Percentiles rank a stretch among this genome's conserved stretches.
These are phyloP conservation scores for Vitis amurensis DNA, from an alignment of 164 flowering plant genomes.

Conservation along the genomic window DNA sequence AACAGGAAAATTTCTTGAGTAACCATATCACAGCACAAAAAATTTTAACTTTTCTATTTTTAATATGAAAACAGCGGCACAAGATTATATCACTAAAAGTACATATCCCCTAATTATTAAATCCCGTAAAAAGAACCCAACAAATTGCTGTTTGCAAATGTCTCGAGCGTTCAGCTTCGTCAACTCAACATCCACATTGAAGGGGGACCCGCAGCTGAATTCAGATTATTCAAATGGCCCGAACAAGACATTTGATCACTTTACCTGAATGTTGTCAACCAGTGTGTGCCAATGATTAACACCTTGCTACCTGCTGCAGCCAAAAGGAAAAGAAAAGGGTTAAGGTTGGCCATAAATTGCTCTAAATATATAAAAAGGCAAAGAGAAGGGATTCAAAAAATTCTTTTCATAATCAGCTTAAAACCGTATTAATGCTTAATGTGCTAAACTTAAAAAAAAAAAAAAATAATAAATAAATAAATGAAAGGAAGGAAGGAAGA, in stretches of 20 bases:
- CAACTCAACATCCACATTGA: not conserved
- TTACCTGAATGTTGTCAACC: not conserved
- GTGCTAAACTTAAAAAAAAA: not conserved
- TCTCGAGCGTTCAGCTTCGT: not conserved
- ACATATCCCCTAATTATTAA: conserved; percentile 10
- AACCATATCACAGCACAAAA: not conserved
- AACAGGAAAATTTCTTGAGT: too few species aligned
- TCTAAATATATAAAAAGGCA: too few species aligned
- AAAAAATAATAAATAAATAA: not conserved
- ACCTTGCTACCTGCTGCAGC: too few species aligned
- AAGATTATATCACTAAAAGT: conserved; percentile 2
- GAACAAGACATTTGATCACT: not conserved
- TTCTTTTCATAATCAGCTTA: not conserved
- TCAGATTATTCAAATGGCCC: not conserved
- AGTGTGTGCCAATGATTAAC: too few species aligned
- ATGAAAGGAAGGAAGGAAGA: not conserved
- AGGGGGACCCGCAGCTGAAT: not conserved
- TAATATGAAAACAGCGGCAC: not conserved
- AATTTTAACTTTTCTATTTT: conserved; percentile 2
- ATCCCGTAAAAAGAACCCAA: conserved; percentile 1
- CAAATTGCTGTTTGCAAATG: not conserved
- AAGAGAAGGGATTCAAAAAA: not conserved
- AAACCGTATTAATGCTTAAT: not conserved
- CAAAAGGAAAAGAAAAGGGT: too few species aligned
- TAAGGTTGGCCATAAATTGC: too few species aligned